These are phyloP conservation scores for Zea luxurians DNA, from an alignment of 176 grass and related monocot species.

Conservation along the genomic window DNA sequence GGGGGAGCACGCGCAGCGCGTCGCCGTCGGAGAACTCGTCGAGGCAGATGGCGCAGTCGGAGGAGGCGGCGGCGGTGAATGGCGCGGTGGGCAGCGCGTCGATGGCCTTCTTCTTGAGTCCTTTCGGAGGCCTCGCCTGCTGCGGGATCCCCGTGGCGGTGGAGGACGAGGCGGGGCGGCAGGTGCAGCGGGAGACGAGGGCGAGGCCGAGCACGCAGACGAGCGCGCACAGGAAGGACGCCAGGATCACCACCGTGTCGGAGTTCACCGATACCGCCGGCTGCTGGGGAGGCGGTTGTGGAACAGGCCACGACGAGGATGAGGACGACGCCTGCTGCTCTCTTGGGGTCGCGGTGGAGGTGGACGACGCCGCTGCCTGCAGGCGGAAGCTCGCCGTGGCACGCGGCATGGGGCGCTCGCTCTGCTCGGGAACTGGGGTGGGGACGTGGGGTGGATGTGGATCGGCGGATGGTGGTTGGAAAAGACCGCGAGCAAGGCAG, in stretches of 20 bases:
- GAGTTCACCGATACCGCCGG: slow-evolving; percentile 38
- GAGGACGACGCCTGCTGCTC: background rate
- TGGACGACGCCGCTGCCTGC: background rate
- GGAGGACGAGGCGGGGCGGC: background rate
- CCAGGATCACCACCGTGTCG: slow-evolving; percentile 51
- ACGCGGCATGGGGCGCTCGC: background rate
- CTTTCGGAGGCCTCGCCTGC: background rate
- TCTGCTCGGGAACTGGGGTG: background rate
- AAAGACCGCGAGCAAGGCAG: too few relatives aligned
- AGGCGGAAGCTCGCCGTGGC: background rate
- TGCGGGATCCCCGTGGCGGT: background rate
- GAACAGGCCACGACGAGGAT: background rate
- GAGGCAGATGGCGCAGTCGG: slow-evolving; percentile 55
- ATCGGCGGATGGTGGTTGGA: too few relatives aligned
- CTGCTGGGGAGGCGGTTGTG: background rate
- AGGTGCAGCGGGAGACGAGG: slow-evolving; percentile 49
- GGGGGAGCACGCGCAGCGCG: slow-evolving; percentile 48
- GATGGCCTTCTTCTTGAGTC: slow-evolving; percentile 57
- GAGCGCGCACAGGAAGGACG: slow-evolving; percentile 48
- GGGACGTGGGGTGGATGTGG: too few relatives aligned
- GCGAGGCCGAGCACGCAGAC: slow-evolving; percentile 54
- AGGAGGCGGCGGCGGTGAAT: slow-evolving; percentile 10
- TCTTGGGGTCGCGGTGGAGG: background rate
- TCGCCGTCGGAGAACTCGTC: slow-evolving; percentile 50
- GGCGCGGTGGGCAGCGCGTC: slow-evolving; percentile 46